A percentile compares a stretch with the other conserved stretches of the same genome.
These are phyloP conservation scores for Neofusicoccum ribis DNA, from an alignment of 2,329 filamentous ascomycete species.

Conservation along the genomic window DNA sequence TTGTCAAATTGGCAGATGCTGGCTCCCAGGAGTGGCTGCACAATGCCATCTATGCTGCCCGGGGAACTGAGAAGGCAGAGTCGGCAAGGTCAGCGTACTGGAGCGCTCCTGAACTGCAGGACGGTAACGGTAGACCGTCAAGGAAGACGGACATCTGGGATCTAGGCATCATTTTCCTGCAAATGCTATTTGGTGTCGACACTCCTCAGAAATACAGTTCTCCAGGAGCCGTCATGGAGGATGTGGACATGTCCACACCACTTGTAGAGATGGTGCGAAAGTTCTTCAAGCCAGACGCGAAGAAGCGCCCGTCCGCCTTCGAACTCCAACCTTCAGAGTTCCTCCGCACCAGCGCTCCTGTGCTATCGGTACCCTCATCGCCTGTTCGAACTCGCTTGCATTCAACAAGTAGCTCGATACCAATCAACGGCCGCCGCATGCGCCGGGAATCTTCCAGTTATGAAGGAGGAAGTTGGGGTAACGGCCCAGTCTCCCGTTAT, in stretches of 20 bases:
- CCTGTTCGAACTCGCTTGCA: conserved; percentile 25
- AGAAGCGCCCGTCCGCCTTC: conserved; percentile 82
- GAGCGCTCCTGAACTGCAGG: conserved; percentile 74
- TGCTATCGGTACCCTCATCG: conserved; percentile 36
- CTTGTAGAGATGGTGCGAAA: conserved; percentile 78
- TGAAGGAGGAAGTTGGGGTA: conserved; percentile 27
- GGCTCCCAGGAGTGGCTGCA: conserved; percentile 70
- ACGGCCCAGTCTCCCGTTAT: conserved; percentile 67
- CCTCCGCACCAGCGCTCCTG: conserved; percentile 50
- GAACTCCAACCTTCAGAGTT: conserved; percentile 63
- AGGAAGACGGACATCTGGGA: conserved; percentile 94
- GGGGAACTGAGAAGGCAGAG: conserved; percentile 52
- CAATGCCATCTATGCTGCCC: conserved; percentile 57
- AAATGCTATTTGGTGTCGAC: conserved; percentile 89
- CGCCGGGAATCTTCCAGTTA: conserved; percentile 39
- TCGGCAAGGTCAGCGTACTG: conserved; percentile 77
- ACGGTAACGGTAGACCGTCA: conserved; percentile 54
- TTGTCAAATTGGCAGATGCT: conserved; percentile 73
- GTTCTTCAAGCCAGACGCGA: conserved; percentile 81
- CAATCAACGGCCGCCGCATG: conserved; percentile 32
- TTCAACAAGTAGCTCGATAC: conserved; percentile 19
- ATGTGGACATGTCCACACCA: conserved; percentile 69
- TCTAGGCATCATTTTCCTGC: conserved; percentile 83
- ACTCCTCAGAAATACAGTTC: conserved; percentile 76
- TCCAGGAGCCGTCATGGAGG: conserved; percentile 71